These are phyloP conservation scores for Erodium moschatum DNA, from an alignment of 441 rosid genomes.

Conservation along the genomic window DNA sequence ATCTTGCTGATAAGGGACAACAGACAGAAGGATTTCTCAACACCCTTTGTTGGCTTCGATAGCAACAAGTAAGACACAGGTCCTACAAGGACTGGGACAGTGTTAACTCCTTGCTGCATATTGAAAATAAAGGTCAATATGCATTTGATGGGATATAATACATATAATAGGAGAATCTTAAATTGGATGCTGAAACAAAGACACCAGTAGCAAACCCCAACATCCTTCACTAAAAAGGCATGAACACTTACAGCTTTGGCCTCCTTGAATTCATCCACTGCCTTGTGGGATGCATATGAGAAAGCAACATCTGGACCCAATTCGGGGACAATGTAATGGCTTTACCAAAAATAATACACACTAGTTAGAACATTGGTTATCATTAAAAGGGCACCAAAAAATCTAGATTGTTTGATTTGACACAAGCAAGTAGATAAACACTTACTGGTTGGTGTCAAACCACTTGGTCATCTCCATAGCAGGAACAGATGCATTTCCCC, in stretches of 20 bases:
- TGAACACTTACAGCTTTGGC: conserved; percentile 65
- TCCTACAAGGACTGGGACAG: conserved; percentile 83
- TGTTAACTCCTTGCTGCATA: conserved; percentile 74
- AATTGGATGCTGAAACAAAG: not conserved
- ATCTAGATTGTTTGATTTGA: not conserved
- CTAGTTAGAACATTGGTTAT: not conserved
- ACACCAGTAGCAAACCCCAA: no score
- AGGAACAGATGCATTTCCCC: conserved; percentile 88
- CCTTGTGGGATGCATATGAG: conserved; percentile 94
- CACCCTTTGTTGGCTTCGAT: conserved; percentile 88
- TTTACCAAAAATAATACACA: conserved; percentile 14
- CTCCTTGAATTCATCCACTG: conserved; percentile 81
- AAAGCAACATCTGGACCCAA: conserved; percentile 84
- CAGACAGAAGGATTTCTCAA: conserved; percentile 65
- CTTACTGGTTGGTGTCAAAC: conserved; percentile 99
- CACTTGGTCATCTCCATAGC: conserved; percentile 99
- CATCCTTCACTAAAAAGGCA: no score
- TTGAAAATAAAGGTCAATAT: conserved; percentile 1
- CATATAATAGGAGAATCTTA: not conserved
- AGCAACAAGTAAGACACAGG: conserved; percentile 92
- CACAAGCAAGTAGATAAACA: conserved; percentile 15
- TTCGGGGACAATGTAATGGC: conserved; percentile 96
- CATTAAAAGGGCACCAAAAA: not conserved
- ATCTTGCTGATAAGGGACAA: conserved; percentile 81
- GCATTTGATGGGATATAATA: not conserved